Evolutionary conservation across 805 yeast species (phyloP).

Genomic region (Suhomyces sp.): DNA sequence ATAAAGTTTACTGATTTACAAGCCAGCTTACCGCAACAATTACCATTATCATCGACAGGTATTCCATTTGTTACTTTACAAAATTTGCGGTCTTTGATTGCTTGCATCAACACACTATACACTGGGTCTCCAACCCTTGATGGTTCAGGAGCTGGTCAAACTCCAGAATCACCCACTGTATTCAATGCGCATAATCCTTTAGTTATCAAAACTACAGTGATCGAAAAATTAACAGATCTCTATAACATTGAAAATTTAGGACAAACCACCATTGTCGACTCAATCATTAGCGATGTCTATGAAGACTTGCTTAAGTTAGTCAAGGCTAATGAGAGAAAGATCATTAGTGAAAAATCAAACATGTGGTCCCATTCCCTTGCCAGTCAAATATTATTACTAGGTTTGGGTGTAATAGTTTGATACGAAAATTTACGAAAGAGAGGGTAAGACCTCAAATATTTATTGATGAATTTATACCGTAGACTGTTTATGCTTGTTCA

Average conservation of each 20-base stretch:
- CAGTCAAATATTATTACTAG: conserved; percentile 56
- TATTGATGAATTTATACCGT: neutral
- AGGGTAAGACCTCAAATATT: neutral
- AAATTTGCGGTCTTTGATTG: conserved; percentile 59
- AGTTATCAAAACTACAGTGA: conserved; percentile 39
- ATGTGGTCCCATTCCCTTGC: conserved; percentile 62
- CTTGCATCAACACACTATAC: conserved; percentile 48
- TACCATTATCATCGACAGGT: conserved; percentile 49
- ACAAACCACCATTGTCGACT: conserved; percentile 50
- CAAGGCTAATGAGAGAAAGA: conserved; percentile 51
- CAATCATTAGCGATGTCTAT: conserved; percentile 54
- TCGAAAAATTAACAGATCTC: conserved; percentile 41
- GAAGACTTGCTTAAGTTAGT: conserved; percentile 56
- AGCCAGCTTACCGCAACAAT: conserved; percentile 51
- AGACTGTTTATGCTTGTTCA: neutral
- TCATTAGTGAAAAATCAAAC: conserved; percentile 44
- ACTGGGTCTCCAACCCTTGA: conserved; percentile 5
- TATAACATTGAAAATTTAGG: conserved; percentile 33
- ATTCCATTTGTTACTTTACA: conserved; percentile 58
- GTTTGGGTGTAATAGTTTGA: conserved; percentile 61
- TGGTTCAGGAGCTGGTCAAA: neutral
- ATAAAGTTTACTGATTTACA: conserved; percentile 62
- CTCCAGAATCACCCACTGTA: neutral
- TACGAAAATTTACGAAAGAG: conserved; percentile 15
- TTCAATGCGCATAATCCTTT: conserved; percentile 22